Percentiles rank a stretch among this genome's conserved stretches.
Evolutionary conservation across 345 rosid genomes (phyloP).

Genomic region (Corchorus capsularis): DNA sequence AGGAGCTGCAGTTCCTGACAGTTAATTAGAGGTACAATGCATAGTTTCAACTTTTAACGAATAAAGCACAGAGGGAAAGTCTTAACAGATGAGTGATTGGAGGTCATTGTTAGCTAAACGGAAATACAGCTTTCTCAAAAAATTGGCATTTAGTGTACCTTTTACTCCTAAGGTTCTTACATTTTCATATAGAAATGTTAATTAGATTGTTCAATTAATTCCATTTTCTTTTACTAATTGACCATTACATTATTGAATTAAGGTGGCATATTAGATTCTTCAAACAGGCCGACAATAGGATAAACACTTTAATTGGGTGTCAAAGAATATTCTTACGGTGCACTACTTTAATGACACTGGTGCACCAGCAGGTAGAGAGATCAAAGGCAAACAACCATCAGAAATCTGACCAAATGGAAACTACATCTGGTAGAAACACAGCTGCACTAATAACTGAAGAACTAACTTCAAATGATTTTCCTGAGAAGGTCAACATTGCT

Average conservation of each 20-base stretch:
- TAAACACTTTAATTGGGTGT: background rate
- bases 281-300: background rate
- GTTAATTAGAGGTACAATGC: background rate
- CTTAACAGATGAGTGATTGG: background rate
- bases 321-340: background rate
- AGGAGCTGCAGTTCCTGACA: background rate
- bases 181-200: background rate
- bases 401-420: slow-evolving; percentile 31
- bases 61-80: background rate
- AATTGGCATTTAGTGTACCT: background rate
- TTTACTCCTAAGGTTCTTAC: background rate
- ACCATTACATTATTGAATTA: background rate
- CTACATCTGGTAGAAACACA: slow-evolving; percentile 10
- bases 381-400: slow-evolving; percentile 21
- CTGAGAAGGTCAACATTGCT: slow-evolving; percentile 24
- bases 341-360: background rate
- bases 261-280: background rate
- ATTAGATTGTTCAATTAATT: background rate
- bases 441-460: slow-evolving; percentile 27
- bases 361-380: slow-evolving; percentile 34
- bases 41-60: background rate
- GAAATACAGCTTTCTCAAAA: background rate
- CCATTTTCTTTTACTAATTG: background rate
- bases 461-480: slow-evolving; percentile 21
- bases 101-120: background rate